These are phyloP conservation scores for Pichia norvegensis DNA, from an alignment of 1,139 yeast species.

Conservation along the genomic window DNA sequence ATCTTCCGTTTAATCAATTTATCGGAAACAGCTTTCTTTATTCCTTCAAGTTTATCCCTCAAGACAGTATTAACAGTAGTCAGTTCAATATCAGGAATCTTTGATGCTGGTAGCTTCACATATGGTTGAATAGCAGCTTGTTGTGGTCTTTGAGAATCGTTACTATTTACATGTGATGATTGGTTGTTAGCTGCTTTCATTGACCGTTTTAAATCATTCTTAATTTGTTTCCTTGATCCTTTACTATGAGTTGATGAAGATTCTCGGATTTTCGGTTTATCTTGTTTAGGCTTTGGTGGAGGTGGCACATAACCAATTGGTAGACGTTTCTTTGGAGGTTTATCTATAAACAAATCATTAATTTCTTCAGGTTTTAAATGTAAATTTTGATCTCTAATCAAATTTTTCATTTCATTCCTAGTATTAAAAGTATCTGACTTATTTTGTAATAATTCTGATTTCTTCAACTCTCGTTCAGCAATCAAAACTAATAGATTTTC, in stretches of 20 bases:
- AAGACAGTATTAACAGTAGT: slow-evolving; percentile 73
- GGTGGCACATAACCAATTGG: slow-evolving; percentile 15
- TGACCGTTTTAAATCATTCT: not conserved
- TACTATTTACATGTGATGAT: not conserved
- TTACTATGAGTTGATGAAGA: not conserved
- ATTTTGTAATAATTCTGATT: slow-evolving; percentile 47
- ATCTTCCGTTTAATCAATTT: slow-evolving; percentile 67
- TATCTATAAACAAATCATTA: slow-evolving; percentile 73
- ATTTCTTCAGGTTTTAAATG: slow-evolving; percentile 67
- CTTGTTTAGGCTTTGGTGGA: slow-evolving; percentile 12
- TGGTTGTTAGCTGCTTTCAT: not conserved
- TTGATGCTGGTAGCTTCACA: slow-evolving; percentile 80
- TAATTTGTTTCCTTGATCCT: not conserved
- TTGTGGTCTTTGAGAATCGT: slow-evolving; percentile 3
- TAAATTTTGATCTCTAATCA: slow-evolving; percentile 62
- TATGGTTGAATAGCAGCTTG: slow-evolving; percentile 54
- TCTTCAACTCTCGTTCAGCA: slow-evolving; percentile 65
- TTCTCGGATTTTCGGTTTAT: not conserved
- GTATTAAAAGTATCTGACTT: slow-evolving; percentile 62
- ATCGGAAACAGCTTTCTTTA: slow-evolving; percentile 74
- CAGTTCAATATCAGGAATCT: slow-evolving; percentile 87
- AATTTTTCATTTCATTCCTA: slow-evolving; percentile 61
- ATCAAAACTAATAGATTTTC: slow-evolving; percentile 61
- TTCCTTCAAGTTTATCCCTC: slow-evolving; percentile 68
- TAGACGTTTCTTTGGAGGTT: slow-evolving; percentile 58